phyloP scores from a whole-genome alignment of 768 basidiomycete genomes.

The Russula earlei region DNA sequence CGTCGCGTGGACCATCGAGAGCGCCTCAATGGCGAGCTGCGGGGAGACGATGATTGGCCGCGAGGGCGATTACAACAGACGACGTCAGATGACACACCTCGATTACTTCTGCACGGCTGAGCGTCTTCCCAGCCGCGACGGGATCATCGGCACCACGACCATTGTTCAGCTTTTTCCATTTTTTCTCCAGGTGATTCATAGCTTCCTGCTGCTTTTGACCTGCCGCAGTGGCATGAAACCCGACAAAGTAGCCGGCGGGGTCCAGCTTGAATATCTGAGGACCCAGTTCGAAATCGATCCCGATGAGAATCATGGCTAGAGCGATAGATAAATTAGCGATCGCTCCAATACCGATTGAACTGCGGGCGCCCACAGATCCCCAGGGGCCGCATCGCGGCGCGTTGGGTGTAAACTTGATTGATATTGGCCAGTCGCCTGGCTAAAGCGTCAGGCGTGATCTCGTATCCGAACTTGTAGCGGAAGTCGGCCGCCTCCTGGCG shows the following conservation, averaged over 20 bases:
- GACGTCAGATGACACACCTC: conserved; percentile 48
- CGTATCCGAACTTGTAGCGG: conserved; percentile 95
- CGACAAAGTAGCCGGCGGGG: conserved; percentile 97
- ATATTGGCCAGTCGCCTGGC: conserved; percentile 93
- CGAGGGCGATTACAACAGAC: background rate
- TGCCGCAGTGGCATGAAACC: conserved; percentile 93
- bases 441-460: conserved; percentile 95
- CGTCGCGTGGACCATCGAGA: conserved; percentile 89
- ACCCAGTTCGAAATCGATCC: conserved; percentile 80
- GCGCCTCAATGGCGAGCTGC: conserved; percentile 88
- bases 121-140: conserved; percentile 58
- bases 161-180: conserved; percentile 90
- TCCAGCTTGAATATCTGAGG: conserved; percentile 99
- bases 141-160: conserved; percentile 75
- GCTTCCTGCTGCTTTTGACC: conserved; percentile 98
- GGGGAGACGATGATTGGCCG: background rate
- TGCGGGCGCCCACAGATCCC: conserved; percentile 79
- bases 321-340: background rate
- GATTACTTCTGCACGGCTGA: conserved; percentile 73
- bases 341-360: background rate
- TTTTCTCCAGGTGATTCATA: conserved; percentile 97
- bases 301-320: conserved; percentile 92
- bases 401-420: conserved; percentile 98
- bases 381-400: conserved; percentile 92
- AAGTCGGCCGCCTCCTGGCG: conserved; percentile 85